Evolutionary conservation across 2,329 filamentous ascomycete genomes (phyloP).

Genomic region (Aspergillus awamori): DNA sequence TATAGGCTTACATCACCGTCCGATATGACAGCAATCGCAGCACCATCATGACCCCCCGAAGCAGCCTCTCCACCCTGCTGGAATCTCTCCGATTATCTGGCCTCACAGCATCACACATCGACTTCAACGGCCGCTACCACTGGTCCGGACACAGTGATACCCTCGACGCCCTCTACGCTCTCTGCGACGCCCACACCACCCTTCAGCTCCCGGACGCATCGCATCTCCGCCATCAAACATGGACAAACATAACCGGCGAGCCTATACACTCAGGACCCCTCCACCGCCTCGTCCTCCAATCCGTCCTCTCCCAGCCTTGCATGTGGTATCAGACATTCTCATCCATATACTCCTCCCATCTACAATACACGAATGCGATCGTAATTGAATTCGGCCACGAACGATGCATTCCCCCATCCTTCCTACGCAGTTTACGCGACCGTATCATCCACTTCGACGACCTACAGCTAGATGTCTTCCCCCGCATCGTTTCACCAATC

Average conservation of each 20-base stretch:
- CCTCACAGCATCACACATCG: slow-evolving; percentile 16
- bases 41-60: slow-evolving; percentile 22
- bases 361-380: slow-evolving; percentile 8
- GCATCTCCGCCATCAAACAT: background rate
- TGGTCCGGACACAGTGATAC: slow-evolving; percentile 18
- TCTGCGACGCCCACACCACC: slow-evolving; percentile 12
- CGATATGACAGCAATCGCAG: slow-evolving; percentile 19
- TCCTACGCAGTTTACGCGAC: slow-evolving; percentile 12
- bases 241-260: slow-evolving; percentile 10
- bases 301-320: slow-evolving; percentile 17
- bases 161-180: slow-evolving; percentile 5
- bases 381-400: slow-evolving; percentile 24
- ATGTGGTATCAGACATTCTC: slow-evolving; percentile 21
- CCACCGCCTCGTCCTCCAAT: slow-evolving; percentile 15
- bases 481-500: slow-evolving; percentile 1
- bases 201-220: slow-evolving; percentile 19
- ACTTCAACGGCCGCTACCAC: slow-evolving; percentile 26
- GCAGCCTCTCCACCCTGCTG: background rate
- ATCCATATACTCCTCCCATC: slow-evolving; percentile 7
- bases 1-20: slow-evolving; percentile 23
- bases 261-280: slow-evolving; percentile 1
- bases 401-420: slow-evolving; percentile 21
- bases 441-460: slow-evolving; percentile 22
- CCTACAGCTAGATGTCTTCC: slow-evolving; percentile 9
- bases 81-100: too few species aligned